phyloP scores from a whole-genome alignment of 202 grass and related monocot genomes.

The Hordeum pubiflorum region DNA sequence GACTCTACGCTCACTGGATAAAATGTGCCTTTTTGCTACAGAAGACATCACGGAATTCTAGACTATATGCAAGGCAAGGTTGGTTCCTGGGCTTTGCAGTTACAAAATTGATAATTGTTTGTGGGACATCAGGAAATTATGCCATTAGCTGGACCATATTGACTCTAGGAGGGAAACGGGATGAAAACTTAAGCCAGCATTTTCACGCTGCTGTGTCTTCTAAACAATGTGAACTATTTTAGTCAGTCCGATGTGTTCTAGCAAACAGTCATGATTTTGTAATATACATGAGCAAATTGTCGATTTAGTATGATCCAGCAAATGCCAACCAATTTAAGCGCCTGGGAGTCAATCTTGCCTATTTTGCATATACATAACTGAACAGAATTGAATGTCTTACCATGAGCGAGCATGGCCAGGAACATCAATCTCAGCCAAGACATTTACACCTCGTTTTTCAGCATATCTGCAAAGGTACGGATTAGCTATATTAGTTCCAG shows the following conservation, averaged over 20 bases:
- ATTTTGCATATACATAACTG: not conserved
- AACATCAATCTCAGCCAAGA: constrained; percentile 93
- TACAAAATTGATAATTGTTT: not conserved
- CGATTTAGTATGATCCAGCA: not conserved
- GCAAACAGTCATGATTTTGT: not conserved
- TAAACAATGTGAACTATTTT: not conserved
- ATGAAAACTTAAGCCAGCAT: too few relatives aligned
- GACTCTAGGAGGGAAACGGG: too few relatives aligned
- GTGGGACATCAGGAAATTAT: not conserved
- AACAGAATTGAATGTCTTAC: constrained; percentile 38
- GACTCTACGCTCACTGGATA: not conserved
- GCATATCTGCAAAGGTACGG: constrained; percentile 56
- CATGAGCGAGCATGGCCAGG: constrained; percentile 87
- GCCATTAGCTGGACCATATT: not conserved
- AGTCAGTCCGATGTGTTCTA: not conserved
- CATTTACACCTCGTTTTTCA: constrained; percentile 75
- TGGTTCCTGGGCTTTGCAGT: not conserved
- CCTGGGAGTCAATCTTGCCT: not conserved
- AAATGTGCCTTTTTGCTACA: not conserved
- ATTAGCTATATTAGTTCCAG: not conserved
- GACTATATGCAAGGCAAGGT: not conserved
- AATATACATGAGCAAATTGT: not conserved
- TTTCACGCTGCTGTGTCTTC: not conserved
- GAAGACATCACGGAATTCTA: not conserved
- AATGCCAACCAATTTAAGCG: not conserved